Evolutionary conservation across 2,329 filamentous ascomycete species (phyloP), one percentile per base, ranked within the genome.

Genomic region (Colletotrichum echinochloae): DNA sequence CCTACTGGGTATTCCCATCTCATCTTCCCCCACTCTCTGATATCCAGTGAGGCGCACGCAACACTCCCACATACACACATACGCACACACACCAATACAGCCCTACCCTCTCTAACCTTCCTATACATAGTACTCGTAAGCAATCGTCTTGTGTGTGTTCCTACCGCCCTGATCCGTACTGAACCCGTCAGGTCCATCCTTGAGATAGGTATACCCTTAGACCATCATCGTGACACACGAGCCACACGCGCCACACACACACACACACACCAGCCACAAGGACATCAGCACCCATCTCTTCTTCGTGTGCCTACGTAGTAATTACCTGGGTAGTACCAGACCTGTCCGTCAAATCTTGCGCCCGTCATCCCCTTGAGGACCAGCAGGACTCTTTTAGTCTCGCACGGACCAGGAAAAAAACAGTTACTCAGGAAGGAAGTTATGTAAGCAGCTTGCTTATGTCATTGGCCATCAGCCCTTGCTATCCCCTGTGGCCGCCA

Each of bases 281-380:
- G 23, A n/a, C 44, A 20, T 16, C 49, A 18, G 12, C 33, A 37
- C 44, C 35, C 28, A n/a, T 60, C 56, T 41, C 56, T 23, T 16
- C 56, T 51, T 37, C 39, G 18, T 20, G 37, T 39, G 8, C 30
- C 30, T 33, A 33, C 30, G 8, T 33, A 33, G 30, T 33, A 33
- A 5, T 8, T 33, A 33, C 30, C 30, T 33, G 8, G 30, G 2
- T 33, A 33, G 23, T 70, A 70, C 64, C 67, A 62, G 41, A 62
- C 64, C 63, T 52, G 44, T 70, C 62, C 41, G n/a, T 63, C 56
- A 66, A 61, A 49, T 11, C 49, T 70, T 18, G 63, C 63, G 48
- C 56, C 2, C 66, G 63, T 62, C 56, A 62, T n/a, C n/a, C n/a
- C n/a, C n/a, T n/a, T n/a, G n/a, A n/a, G n/a, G n/a, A n/a, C n/a